Conservation (phyloP, 176 grass and related monocot genomes). For the Panicum miliaceum region DNA sequence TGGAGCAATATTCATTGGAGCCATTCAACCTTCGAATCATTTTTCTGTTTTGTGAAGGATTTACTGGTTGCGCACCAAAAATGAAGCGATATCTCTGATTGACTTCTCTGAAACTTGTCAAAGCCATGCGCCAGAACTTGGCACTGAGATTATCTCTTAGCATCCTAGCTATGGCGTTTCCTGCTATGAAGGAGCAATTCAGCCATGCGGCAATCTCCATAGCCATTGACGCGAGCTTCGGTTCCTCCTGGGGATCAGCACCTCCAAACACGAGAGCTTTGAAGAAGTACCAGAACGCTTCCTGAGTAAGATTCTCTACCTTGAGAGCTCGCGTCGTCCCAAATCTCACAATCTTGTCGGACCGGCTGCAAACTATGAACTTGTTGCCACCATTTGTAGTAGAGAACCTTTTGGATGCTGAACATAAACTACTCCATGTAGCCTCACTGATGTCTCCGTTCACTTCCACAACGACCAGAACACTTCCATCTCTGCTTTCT, state of each 20-base stretch:
- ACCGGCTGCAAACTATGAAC: not conserved
- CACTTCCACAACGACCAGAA: not conserved
- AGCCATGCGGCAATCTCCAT: not conserved
- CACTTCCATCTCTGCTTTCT: not conserved
- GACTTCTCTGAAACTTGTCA: not conserved
- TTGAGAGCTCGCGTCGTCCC: not conserved
- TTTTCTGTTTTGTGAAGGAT: not conserved
- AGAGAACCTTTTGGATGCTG: not conserved
- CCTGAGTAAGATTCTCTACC: not conserved
- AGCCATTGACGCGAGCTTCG: not conserved
- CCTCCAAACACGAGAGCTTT: constrained; percentile 13
- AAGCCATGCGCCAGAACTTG: not conserved
- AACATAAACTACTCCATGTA: not conserved
- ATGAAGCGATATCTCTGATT: not conserved
- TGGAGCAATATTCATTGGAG: not conserved
- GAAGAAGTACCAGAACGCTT: constrained; percentile 13
- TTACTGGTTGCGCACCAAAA: not conserved
- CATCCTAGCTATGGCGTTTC: fast-evolving
- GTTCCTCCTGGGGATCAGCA: not conserved
- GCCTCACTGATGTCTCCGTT: not conserved
- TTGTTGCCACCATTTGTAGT: not conserved
- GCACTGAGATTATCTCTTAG: not conserved
- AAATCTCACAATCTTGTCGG: not conserved
- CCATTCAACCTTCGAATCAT: not conserved
- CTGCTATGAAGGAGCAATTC: not conserved